A percentile compares a stretch with the other conserved stretches of the same genome.
Conservation (phyloP, 768 basidiomycete genomes). For the Favolaschia claudopus region DNA sequence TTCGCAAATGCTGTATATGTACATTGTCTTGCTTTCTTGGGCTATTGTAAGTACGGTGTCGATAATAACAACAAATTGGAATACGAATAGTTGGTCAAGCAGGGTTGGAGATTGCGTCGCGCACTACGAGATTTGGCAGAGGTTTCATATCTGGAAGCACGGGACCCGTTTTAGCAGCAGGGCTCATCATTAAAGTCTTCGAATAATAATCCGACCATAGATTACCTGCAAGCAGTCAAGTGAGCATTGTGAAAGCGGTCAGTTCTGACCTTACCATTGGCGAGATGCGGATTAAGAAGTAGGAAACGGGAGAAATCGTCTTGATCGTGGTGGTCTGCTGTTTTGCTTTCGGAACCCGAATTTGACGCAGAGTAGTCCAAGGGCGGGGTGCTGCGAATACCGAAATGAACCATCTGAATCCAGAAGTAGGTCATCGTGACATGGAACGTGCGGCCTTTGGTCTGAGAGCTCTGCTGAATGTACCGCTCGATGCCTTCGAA, state of each 20-base stretch:
- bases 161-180: constrained; percentile 46
- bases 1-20: too few relatives aligned
- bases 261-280: too few relatives aligned
- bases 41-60: too few relatives aligned
- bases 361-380: background rate
- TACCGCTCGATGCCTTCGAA: too few relatives aligned
- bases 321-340: constrained; percentile 4
- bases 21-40: too few relatives aligned
- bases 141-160: constrained; percentile 54
- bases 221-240: too few relatives aligned
- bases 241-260: too few relatives aligned
- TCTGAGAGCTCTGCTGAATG: too few relatives aligned
- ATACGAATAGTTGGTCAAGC: too few relatives aligned
- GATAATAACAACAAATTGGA: too few relatives aligned
- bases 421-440: constrained; percentile 58
- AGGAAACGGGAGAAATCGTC: constrained; percentile 47
- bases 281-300: constrained; percentile 49
- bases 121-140: constrained; percentile 45
- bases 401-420: constrained; percentile 55
- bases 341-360: background rate
- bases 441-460: too few relatives aligned
- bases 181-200: constrained; percentile 52
- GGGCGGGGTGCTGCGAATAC: constrained; percentile 44
- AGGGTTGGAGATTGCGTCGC: constrained; percentile 6
- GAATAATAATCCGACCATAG: constrained; percentile 53